A percentile compares a stretch with the other conserved stretches of the same genome.
These are phyloP conservation scores for Talaromyces sp. DNA, from an alignment of 2,329 filamentous ascomycete genomes.

Conservation along the genomic window DNA sequence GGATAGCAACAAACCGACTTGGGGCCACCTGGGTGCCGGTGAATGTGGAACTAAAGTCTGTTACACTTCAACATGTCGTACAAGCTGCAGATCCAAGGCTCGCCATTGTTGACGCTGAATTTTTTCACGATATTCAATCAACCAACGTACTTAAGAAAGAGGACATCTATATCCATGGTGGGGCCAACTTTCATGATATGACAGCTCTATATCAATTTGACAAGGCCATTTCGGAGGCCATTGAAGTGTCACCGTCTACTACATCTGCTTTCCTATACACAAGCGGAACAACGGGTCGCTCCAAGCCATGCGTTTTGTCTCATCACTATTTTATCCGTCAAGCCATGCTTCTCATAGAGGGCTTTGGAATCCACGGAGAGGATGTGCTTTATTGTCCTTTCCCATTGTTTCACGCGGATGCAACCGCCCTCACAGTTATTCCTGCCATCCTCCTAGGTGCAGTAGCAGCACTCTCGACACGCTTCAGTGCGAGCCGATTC, in stretches of 20 bases:
- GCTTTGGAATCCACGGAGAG: neutral
- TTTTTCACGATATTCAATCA: neutral
- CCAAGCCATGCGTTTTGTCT: conserved; percentile 2
- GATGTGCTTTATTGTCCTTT: conserved; percentile 2
- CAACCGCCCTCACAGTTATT: neutral
- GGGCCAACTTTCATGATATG: neutral
- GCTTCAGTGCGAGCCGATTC: conserved; percentile 1
- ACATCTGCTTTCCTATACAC: conserved; percentile 1
- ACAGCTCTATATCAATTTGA: neutral
- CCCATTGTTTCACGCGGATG: conserved; percentile 1
- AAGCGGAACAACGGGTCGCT: conserved; percentile 2
- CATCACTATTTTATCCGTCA: conserved; percentile 1
- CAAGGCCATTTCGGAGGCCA: neutral
- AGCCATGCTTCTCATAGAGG: conserved; percentile 1
- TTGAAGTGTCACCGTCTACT: neutral
- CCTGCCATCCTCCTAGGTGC: conserved; percentile 1
- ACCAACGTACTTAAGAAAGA: neutral
- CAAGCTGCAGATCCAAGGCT: conserved; percentile 1
- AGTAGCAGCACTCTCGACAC: conserved; percentile 1
- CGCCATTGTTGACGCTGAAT: neutral
- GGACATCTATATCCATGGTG: neutral
- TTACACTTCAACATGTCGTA: conserved; percentile 1
- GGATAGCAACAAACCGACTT: conserved; percentile 2
- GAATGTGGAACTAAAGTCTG: conserved; percentile 1
- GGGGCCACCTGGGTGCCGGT: conserved; percentile 1